These are phyloP conservation scores for Exophiala sideris DNA, from an alignment of 2,329 filamentous ascomycete species.

Conservation along the genomic window DNA sequence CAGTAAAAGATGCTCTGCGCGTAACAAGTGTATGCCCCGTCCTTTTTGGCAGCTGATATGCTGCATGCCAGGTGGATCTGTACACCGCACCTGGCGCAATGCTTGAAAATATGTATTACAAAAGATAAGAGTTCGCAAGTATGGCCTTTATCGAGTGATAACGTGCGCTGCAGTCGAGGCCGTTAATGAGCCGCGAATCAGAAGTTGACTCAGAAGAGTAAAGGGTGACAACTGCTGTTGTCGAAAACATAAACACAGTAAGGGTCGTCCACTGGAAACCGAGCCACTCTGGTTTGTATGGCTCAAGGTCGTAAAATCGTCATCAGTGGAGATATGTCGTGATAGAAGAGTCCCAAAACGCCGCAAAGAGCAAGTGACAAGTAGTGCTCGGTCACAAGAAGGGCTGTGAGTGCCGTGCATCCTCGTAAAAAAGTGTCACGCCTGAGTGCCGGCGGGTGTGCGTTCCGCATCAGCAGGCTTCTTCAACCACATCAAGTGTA, in stretches of 20 bases:
- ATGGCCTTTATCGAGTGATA: neutral
- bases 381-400: conserved; percentile 7
- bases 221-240: conserved; percentile 10
- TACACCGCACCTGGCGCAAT: conserved; percentile 2
- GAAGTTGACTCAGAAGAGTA: conserved; percentile 6
- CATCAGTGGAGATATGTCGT: conserved; percentile 22
- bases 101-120: conserved; percentile 16
- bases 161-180: neutral
- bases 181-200: neutral
- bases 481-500: neutral
- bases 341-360: conserved; percentile 17
- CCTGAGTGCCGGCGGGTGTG: conserved; percentile 1
- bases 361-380: conserved; percentile 10
- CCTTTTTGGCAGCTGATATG: conserved; percentile 8
- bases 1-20: conserved; percentile 19
- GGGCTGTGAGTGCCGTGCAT: conserved; percentile 14
- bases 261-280: conserved; percentile 17
- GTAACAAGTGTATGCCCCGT: conserved; percentile 13
- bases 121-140: conserved; percentile 12
- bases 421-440: conserved; percentile 8
- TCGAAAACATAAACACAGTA: conserved; percentile 11
- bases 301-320: conserved; percentile 26
- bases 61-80: conserved; percentile 3
- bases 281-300: conserved; percentile 23
- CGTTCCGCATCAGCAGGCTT: neutral